These are phyloP conservation scores for Cicer chorassanicum DNA, from an alignment of 306 rosid genomes.

Conservation along the genomic window DNA sequence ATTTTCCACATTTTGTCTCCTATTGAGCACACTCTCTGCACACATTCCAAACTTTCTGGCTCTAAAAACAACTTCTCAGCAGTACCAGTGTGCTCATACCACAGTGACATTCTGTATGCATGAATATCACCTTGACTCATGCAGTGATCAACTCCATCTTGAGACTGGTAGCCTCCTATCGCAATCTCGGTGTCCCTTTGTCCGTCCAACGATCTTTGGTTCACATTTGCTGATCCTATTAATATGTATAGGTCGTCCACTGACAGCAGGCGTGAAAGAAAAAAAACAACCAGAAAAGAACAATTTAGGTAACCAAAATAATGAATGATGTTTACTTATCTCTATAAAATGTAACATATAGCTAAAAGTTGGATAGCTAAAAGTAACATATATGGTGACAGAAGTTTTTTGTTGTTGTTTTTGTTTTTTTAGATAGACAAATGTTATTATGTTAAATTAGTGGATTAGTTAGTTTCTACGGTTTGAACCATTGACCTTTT, in stretches of 20 bases:
- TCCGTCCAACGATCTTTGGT: constrained; percentile 97
- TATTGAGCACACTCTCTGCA: constrained; percentile 45
- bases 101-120: constrained; percentile 72
- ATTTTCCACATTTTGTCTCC: constrained; percentile 69
- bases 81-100: constrained; percentile 81
- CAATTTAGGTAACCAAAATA: constrained; percentile 32
- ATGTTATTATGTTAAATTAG: too few relatives aligned
- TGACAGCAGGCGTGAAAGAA: constrained; percentile 40
- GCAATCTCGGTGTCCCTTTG: constrained; percentile 90
- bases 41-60: constrained; percentile 56
- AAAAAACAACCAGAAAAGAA: not conserved
- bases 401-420: too few relatives aligned
- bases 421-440: too few relatives aligned
- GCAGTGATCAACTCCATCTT: constrained; percentile 32
- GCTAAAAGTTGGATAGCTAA: not conserved
- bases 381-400: not conserved
- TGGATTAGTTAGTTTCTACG: too few relatives aligned
- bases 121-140: constrained; percentile 55
- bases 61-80: constrained; percentile 47
- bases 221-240: constrained; percentile 95
- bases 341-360: not conserved
- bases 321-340: not conserved
- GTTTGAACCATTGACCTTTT: too few relatives aligned
- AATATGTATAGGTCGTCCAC: constrained; percentile 89
- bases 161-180: constrained; percentile 73